phyloP scores from a whole-genome alignment of 768 basidiomycete species.

The Austroboletus festivus region DNA sequence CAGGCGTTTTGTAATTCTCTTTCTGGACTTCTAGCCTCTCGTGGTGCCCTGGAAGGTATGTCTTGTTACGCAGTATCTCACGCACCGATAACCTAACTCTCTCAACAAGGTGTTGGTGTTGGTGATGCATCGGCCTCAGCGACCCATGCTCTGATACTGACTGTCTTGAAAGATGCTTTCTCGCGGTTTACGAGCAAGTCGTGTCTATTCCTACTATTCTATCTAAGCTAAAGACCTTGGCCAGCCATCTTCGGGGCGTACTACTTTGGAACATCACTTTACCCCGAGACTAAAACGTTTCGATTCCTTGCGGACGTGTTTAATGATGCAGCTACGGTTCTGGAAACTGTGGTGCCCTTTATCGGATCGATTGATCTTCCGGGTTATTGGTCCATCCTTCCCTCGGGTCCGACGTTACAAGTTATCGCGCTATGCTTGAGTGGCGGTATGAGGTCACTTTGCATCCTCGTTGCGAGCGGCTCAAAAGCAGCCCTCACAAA shows the following conservation, averaged over 20 bases:
- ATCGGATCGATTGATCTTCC: conserved; percentile 36
- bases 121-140: conserved; percentile 64
- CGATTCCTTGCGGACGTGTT: conserved; percentile 64
- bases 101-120: conserved; percentile 57
- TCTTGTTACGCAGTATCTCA: not conserved
- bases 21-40: conserved; percentile 58
- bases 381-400: conserved; percentile 32
- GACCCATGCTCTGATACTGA: conserved; percentile 61
- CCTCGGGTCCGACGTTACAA: conserved; percentile 36
- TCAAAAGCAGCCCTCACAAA: conserved; percentile 68
- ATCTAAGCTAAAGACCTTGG: not conserved
- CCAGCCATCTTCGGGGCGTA: conserved; percentile 64
- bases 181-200: conserved; percentile 60
- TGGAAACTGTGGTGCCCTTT: conserved; percentile 59
- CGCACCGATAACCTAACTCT: not conserved
- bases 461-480: conserved; percentile 62
- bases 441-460: conserved; percentile 55
- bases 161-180: conserved; percentile 62
- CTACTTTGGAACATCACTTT: conserved; percentile 58
- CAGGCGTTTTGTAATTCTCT: conserved; percentile 72
- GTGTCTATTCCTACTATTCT: no score
- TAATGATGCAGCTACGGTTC: conserved; percentile 57
- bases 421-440: conserved; percentile 54
- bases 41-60: conserved; percentile 65
- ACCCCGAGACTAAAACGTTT: conserved; percentile 69